These are phyloP conservation scores for Petrea volubilis DNA, from an alignment of 257 asterid genomes.

Conservation along the genomic window DNA sequence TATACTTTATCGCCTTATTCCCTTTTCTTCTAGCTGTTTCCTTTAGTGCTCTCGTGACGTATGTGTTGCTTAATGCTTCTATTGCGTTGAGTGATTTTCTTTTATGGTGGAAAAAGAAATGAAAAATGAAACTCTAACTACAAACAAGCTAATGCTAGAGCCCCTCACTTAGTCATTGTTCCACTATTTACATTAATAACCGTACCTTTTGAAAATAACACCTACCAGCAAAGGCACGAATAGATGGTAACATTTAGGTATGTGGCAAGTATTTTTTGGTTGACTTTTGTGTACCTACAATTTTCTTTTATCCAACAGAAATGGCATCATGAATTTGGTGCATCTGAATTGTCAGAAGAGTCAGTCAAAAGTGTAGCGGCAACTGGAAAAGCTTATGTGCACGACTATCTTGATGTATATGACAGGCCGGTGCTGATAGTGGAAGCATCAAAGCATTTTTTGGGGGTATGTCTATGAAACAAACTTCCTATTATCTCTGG, in stretches of 20 bases:
- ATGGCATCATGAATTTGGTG: constrained; percentile 79
- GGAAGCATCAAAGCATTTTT: constrained; percentile 76
- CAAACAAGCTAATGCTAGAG: neutral
- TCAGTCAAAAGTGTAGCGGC: constrained; percentile 52
- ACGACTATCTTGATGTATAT: constrained; percentile 53
- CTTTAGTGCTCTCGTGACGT: no score
- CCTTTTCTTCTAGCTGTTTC: no score
- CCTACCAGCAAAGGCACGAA: neutral
- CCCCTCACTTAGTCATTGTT: constrained; percentile 19
- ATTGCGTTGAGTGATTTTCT: no score
- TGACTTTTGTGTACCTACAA: constrained; percentile 9
- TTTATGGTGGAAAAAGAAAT: no score
- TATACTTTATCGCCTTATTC: neutral
- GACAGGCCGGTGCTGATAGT: constrained; percentile 75
- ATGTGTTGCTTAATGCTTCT: no score
- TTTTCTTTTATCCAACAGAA: constrained; percentile 43
- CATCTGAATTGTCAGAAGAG: constrained; percentile 72
- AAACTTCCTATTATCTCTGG: neutral
- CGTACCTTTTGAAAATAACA: no score
- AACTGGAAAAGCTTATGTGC: constrained; percentile 79
- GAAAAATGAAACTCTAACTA: no score
- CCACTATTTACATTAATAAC: neutral
- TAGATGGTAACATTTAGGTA: neutral
- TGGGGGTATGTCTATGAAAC: constrained; percentile 52
- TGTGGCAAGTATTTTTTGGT: neutral